Base-by-base conservation (phyloP, 2,329 filamentous ascomycete genomes). In the Thielaviopsis populi region DNA sequence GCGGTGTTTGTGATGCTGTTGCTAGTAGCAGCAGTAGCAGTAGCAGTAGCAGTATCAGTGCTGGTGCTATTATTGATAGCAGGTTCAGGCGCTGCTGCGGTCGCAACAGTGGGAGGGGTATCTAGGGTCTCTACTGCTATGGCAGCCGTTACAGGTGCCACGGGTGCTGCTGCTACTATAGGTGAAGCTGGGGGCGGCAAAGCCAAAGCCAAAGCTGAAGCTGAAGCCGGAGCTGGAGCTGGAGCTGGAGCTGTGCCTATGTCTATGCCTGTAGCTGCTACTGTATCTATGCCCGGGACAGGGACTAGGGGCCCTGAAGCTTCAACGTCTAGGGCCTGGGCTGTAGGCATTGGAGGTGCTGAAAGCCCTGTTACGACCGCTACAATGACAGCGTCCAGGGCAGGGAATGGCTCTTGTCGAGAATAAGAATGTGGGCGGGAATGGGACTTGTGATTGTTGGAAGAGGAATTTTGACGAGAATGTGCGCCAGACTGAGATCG, bases 381-480 rank as follows among this genome's bases (percentile, higher is more conserved):
- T 59, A 46, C 41, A 59, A 63, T 19, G 19, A 60, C 43, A 30
- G 41, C 19, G 19, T 60, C 63, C n/a, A 53, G 60, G 42, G 60
- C 50, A 50, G 63, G 63, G 43, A 65, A 63, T 22, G 48, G 50
- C 50, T 65, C 59, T 53, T 37, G 59, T 33, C 59, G 59, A 53
- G 63, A 59, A 30, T 63, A 53, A 53, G 63, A 65, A 59, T 65
- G 59, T 27, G 60, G 41, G 22, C 43, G 53, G 11, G 60, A 65
- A 59, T 56, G 63, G 33, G 53, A 30, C 37, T 42, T 41, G 43
- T 41, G 60, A 30, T 22, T 30, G 53, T 19, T 59, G 42, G 59
- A 48, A 15, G 41, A 58, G 24, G 63, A 65, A 65, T 62, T 62
- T 37, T 61, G 60, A 27, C 63, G 63, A 61, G 63, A 65, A 65